phyloP scores from a whole-genome alignment of 2,329 filamentous ascomycete genomes.

The Alternaria conjuncta region DNA sequence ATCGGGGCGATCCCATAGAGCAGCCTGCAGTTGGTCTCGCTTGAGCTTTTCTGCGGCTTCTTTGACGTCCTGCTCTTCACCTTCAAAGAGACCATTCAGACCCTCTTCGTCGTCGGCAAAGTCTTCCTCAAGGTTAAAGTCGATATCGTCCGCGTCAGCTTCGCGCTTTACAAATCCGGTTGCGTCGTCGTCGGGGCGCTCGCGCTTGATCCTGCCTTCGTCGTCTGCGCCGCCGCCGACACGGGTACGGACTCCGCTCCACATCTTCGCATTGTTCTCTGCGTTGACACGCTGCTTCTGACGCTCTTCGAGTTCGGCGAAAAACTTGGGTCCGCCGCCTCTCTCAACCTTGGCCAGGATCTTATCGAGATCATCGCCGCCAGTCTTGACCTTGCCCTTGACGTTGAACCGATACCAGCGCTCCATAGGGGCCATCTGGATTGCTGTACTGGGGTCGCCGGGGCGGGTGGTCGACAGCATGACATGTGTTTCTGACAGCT shows the following conservation, averaged over 20 bases:
- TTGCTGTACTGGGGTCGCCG: conserved; percentile 58
- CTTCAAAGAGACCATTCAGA: conserved; percentile 50
- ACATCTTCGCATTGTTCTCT: conserved; percentile 19
- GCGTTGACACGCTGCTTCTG: conserved; percentile 60
- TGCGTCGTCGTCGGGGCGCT: conserved; percentile 51
- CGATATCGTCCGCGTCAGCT: conserved; percentile 68
- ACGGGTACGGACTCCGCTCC: conserved; percentile 35
- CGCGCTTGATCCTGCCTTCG: conserved; percentile 42
- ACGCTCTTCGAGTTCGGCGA: conserved; percentile 51
- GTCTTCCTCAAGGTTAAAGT: conserved; percentile 69
- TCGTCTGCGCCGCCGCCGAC: conserved; percentile 46
- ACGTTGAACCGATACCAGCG: conserved; percentile 92
- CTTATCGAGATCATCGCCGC: conserved; percentile 87
- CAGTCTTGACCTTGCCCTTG: conserved; percentile 75
- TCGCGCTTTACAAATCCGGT: conserved; percentile 54
- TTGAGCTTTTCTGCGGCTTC: conserved; percentile 71
- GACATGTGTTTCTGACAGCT: conserved; percentile 80
- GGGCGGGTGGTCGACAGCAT: conserved; percentile 73
- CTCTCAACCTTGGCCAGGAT: conserved; percentile 79
- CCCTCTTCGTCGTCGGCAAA: conserved; percentile 87
- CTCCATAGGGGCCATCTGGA: conserved; percentile 88
- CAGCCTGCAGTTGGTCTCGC: conserved; percentile 83
- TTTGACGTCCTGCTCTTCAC: conserved; percentile 62
- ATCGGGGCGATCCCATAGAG: conserved; percentile 73
- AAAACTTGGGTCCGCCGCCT: conserved; percentile 75